phyloP scores from a whole-genome alignment of 2,329 filamentous ascomycete species.

The Colletotrichum falcatum region DNA sequence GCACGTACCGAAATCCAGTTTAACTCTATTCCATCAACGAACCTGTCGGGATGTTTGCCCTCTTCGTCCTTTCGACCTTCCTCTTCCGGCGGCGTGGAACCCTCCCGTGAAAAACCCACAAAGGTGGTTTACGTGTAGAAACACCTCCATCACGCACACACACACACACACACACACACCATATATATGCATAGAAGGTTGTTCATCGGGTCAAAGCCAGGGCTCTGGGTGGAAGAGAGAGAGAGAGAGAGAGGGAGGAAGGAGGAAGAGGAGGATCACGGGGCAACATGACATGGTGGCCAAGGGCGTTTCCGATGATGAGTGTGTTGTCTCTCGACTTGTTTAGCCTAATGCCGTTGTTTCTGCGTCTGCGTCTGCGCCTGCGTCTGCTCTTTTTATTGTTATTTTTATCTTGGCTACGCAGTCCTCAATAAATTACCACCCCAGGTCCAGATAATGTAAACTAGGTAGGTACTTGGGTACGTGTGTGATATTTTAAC shows the following conservation, averaged over 20 bases:
- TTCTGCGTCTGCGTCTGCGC: background rate
- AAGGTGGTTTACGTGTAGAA: slow-evolving; percentile 26
- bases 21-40: slow-evolving; percentile 16
- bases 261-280: background rate
- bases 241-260: background rate
- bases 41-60: slow-evolving; percentile 6
- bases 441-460: no score
- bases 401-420: background rate
- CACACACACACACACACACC: background rate
- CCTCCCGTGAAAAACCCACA: slow-evolving; percentile 16
- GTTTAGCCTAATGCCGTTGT: slow-evolving; percentile 19
- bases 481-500: background rate
- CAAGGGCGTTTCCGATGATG: background rate
- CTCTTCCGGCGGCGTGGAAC: background rate
- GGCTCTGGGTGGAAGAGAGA: background rate
- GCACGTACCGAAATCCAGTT: background rate
- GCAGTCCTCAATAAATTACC: no score
- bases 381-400: background rate
- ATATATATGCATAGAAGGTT: slow-evolving; percentile 18
- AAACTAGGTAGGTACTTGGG: background rate
- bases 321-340: background rate
- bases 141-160: slow-evolving; percentile 7
- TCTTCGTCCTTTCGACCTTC: background rate
- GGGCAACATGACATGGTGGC: no score
- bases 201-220: background rate